These are phyloP conservation scores for Blastosporella zonata DNA, from an alignment of 1,284 basidiomycete species.

Conservation along the genomic window DNA sequence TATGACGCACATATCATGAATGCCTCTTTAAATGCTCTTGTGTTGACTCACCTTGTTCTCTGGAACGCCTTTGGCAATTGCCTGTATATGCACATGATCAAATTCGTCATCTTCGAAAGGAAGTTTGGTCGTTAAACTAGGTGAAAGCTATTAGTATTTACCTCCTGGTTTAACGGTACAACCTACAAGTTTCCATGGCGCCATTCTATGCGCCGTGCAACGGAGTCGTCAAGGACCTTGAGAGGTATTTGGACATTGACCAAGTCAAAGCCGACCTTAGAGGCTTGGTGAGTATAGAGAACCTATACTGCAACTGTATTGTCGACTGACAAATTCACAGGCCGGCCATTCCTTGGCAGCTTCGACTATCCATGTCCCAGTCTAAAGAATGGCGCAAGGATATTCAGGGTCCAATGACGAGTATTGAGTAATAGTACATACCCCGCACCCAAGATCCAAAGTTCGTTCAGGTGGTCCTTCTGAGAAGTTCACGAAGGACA, in stretches of 20 bases:
- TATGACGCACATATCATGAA: conserved; percentile 23
- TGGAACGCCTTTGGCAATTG: conserved; percentile 63
- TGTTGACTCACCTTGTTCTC: conserved; percentile 59
- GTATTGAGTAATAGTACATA: conserved; percentile 31
- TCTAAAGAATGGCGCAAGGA: conserved; percentile 34
- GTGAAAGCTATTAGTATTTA: neutral
- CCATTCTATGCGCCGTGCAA: conserved; percentile 62
- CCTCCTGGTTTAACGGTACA: neutral
- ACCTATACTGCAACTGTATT: neutral
- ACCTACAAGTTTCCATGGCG: conserved; percentile 73
- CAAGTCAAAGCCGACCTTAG: conserved; percentile 71
- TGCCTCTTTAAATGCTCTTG: neutral
- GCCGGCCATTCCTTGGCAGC: conserved; percentile 69
- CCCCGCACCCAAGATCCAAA: conserved; percentile 71
- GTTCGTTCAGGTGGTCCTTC: conserved; percentile 43
- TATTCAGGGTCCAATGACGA: neutral
- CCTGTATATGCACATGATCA: conserved; percentile 69
- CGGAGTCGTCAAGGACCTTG: conserved; percentile 42
- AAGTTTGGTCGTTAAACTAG: conserved; percentile 65
- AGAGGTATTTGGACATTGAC: conserved; percentile 66
- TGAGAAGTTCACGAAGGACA: conserved; percentile 54
- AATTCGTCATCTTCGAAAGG: conserved; percentile 79
- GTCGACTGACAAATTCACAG: conserved; percentile 56
- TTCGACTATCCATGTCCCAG: conserved; percentile 68
- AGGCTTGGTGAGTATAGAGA: neutral